Percentiles rank a stretch among this genome's conserved stretches.
Evolutionary conservation across 306 rosid genomes (phyloP).

Genomic region (Lathyrus oleraceus): DNA sequence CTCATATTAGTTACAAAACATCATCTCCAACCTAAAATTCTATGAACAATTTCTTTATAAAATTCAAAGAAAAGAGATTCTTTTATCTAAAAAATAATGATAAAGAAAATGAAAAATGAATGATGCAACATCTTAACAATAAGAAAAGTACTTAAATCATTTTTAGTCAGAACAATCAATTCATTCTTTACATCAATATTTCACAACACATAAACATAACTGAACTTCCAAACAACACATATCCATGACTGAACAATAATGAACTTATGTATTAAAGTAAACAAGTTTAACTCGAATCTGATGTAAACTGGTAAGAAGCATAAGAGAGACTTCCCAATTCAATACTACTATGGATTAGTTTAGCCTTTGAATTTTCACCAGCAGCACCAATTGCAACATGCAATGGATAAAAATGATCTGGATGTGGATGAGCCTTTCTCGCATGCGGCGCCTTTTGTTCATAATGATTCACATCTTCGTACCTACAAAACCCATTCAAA

Average conservation of each 20-base stretch:
- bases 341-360: slow-evolving; percentile 68
- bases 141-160: neutral
- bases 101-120: neutral
- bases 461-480: slow-evolving; percentile 73
- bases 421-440: slow-evolving; percentile 73
- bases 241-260: neutral
- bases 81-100: neutral
- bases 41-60: neutral
- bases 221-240: slow-evolving; percentile 24
- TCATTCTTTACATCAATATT: neutral
- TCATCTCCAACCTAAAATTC: neutral
- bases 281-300: slow-evolving; percentile 34
- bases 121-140: slow-evolving; percentile 16
- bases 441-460: slow-evolving; percentile 71
- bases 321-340: slow-evolving; percentile 60
- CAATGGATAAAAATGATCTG: slow-evolving; percentile 79
- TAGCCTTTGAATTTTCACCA: slow-evolving; percentile 57
- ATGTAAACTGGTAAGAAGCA: slow-evolving; percentile 74
- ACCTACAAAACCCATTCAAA: slow-evolving; percentile 40
- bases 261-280: neutral
- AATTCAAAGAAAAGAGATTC: no score
- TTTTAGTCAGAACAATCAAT: slow-evolving; percentile 13
- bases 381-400: slow-evolving; percentile 90
- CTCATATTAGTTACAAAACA: neutral
- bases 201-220: neutral